Evolutionary conservation across 306 rosid genomes (phyloP).

Genomic region (Prunus fruticosa): DNA sequence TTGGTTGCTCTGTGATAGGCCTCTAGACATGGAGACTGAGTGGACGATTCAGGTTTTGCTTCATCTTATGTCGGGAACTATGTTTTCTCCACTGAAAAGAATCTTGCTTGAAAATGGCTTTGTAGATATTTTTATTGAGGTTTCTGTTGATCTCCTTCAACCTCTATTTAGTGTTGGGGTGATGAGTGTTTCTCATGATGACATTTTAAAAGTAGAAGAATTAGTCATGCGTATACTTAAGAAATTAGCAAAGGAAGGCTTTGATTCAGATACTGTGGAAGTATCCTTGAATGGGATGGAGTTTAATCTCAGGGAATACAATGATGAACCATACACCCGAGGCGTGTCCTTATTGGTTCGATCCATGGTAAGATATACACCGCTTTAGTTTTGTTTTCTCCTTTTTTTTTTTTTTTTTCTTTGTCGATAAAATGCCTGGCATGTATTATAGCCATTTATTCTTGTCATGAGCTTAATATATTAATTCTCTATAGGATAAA

Average conservation of each 20-base stretch:
- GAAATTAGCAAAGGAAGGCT: constrained; percentile 83
- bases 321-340: constrained; percentile 94
- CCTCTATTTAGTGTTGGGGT: constrained; percentile 92
- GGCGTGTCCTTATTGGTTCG: constrained; percentile 95
- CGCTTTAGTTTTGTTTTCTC: constrained; percentile 6
- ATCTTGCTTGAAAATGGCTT: constrained; percentile 88
- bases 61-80: constrained; percentile 97
- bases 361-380: constrained; percentile 67
- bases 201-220: constrained; percentile 83
- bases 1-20: constrained; percentile 94
- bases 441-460: not conserved
- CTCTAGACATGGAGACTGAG: constrained; percentile 79
- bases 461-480: constrained; percentile 7
- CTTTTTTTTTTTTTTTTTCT: not conserved
- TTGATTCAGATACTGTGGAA: constrained; percentile 81
- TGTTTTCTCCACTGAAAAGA: constrained; percentile 92
- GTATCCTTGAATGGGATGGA: constrained; percentile 99
- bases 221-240: constrained; percentile 54
- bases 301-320: constrained; percentile 93
- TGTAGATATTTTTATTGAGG: constrained; percentile 94
- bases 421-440: not conserved
- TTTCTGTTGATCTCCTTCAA: constrained; percentile 94
- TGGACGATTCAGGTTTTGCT: constrained; percentile 75
- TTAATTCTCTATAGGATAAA: constrained; percentile 57
- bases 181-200: constrained; percentile 75